phyloP scores from a whole-genome alignment of 2,329 filamentous ascomycete species.

The Salinomyces thailandicus region DNA sequence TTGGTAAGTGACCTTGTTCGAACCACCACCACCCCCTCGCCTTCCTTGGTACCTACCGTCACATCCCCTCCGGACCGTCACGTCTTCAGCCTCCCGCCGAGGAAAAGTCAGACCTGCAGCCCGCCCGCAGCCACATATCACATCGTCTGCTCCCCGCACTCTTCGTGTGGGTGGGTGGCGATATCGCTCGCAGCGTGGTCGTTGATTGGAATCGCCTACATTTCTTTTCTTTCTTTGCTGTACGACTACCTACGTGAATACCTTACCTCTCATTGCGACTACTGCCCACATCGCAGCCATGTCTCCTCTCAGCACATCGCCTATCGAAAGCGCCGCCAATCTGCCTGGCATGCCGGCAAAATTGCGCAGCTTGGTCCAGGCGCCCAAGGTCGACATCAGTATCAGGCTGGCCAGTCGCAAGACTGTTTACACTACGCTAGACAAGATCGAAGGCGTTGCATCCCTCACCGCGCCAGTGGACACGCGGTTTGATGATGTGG shows the following conservation, averaged over 20 bases:
- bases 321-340: background rate
- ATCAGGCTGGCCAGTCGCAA: slow-evolving; percentile 31
- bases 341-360: slow-evolving; percentile 14
- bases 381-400: slow-evolving; percentile 31
- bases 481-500: slow-evolving; percentile 46
- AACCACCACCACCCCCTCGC: background rate
- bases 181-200: background rate
- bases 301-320: background rate
- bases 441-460: slow-evolving; percentile 46
- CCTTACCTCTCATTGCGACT: background rate
- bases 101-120: background rate
- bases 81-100: background rate
- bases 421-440: slow-evolving; percentile 46
- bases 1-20: background rate
- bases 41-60: background rate
- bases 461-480: slow-evolving; percentile 41
- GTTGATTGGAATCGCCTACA: background rate
- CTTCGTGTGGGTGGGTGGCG: background rate
- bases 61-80: background rate
- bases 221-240: background rate
- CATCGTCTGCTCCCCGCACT: background rate
- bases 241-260: background rate
- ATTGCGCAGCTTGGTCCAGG: slow-evolving; percentile 17
- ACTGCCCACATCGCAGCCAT: no score
- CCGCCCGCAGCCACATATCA: background rate